Evolutionary conservation across 1,284 basidiomycete species (phyloP), one percentile per base, ranked within the genome.

Genomic region (Malassezia restricta): DNA sequence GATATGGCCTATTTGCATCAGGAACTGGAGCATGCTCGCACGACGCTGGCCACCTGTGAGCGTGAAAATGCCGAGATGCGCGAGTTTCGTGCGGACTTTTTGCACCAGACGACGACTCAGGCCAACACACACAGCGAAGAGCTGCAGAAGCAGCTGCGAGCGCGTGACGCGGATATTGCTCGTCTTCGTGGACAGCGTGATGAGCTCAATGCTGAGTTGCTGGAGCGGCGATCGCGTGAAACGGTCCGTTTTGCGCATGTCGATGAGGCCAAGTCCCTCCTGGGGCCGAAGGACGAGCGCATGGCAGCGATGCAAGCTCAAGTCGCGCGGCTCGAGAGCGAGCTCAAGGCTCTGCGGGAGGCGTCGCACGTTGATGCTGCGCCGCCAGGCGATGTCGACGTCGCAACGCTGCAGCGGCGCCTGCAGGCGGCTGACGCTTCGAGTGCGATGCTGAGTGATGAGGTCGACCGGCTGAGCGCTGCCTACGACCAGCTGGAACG

Each of bases 401-500:
- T 61, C 14, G 51, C 59, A 27, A 35, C 42, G 14, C 47, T 51
- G 20, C 54, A 57, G 32, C 49, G 59, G 11, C 51, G 56, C 20
- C 53, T 64, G 35, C 27, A 48, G 55, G 32, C 54, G 1, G 66
- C 66, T n/a, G 59, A 63, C 8, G 66, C 75, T 15, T 61, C 62
- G 2, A 66, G 62, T 43, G 62, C 53, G 33, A 62, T 63, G n/a
- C 54, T 67, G 20, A 92, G 86, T 65, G 78, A 82, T 37, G 91
- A 96, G 75, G 76, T 95, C 5, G 90, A 94, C 58, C 83, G 83
- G 61, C 73, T 96, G 28, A 88, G 87, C 12, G 79, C 81, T 43
- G 83, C 88, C 0, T 95, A 88, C 85, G 87, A 90, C 65, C 76
- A 79, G n/a, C 76, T 91, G 29, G 87, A 92, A 62, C 79, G 81